phyloP scores from a whole-genome alignment of 495 filamentous ascomycete species.

The Hamigera avellanea region DNA sequence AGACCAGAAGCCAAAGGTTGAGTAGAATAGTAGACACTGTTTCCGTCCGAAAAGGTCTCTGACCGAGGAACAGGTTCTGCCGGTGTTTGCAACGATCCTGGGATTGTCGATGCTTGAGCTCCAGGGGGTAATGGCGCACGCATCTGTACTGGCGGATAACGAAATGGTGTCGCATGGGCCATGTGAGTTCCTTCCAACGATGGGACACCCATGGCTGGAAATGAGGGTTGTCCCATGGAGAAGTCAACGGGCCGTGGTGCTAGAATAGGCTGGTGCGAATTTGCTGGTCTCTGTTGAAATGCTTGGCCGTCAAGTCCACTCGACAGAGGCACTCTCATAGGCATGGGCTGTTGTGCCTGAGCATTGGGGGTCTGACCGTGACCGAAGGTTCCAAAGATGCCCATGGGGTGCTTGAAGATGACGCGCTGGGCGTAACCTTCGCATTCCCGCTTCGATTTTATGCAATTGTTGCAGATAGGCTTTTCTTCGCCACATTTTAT shows the following conservation, averaged over 20 bases:
- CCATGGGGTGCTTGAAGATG: conserved; percentile 81
- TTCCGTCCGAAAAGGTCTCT: too few species aligned
- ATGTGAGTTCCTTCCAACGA: not conserved
- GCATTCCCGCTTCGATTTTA: conserved; percentile 87
- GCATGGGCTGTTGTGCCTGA: conserved; percentile 12
- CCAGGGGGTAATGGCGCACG: not conserved
- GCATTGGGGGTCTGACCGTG: conserved; percentile 10
- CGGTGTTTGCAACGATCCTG: conserved; percentile 5
- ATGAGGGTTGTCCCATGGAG: conserved; percentile 6
- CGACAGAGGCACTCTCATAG: conserved; percentile 9
- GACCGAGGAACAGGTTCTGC: too few species aligned
- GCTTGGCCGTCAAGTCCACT: conserved; percentile 9
- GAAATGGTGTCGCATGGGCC: conserved; percentile 7
- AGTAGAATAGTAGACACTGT: too few species aligned
- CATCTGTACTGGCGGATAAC: conserved; percentile 7
- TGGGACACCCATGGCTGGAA: not conserved
- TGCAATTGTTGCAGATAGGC: conserved; percentile 82
- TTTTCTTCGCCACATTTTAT: conserved; percentile 97
- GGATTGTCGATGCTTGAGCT: conserved; percentile 2
- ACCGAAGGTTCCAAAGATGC: conserved; percentile 36
- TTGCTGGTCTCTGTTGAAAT: conserved; percentile 18
- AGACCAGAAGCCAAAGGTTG: too few species aligned
- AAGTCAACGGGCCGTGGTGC: conserved; percentile 19
- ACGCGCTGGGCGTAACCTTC: conserved; percentile 92
- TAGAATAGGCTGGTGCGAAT: conserved; percentile 22